These are phyloP conservation scores for Venturia pyrina DNA, from an alignment of 2,329 filamentous ascomycete species.

Conservation along the genomic window DNA sequence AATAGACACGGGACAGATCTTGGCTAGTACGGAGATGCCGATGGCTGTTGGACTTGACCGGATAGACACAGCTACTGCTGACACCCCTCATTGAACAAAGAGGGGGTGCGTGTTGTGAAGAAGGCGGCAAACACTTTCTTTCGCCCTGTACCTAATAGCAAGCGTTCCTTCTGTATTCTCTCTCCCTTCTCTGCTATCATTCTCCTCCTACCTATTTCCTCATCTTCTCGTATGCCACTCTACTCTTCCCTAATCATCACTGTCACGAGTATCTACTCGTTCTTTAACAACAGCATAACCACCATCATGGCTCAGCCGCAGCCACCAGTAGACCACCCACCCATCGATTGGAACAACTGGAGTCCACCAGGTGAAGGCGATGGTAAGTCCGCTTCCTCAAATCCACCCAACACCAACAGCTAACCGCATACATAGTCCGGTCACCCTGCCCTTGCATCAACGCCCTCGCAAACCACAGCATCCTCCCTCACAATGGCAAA, in stretches of 20 bases:
- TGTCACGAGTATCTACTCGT: background rate
- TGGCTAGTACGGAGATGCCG: background rate
- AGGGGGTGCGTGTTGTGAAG: no score
- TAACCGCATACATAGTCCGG: constrained; percentile 2
- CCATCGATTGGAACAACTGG: constrained; percentile 14
- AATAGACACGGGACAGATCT: background rate
- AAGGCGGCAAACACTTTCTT: background rate
- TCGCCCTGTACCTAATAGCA: background rate
- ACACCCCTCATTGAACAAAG: background rate
- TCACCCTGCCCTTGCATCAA: constrained; percentile 15
- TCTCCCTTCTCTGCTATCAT: background rate
- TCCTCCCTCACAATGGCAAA: constrained; percentile 14
- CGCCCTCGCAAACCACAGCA: constrained; percentile 15
- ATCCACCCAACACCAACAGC: background rate
- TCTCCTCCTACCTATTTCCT: background rate
- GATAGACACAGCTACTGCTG: background rate
- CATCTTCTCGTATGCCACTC: background rate
- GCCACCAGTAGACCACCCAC: constrained; percentile 10
- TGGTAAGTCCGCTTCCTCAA: background rate
- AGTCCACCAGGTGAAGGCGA: constrained; percentile 12
- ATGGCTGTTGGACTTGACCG: background rate
- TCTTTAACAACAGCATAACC: background rate
- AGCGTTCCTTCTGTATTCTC: background rate
- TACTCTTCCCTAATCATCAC: background rate
- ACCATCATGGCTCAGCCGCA: constrained; percentile 1